phyloP scores from a whole-genome alignment of 1,284 basidiomycete species.

The Pulveroboletus sp. region DNA sequence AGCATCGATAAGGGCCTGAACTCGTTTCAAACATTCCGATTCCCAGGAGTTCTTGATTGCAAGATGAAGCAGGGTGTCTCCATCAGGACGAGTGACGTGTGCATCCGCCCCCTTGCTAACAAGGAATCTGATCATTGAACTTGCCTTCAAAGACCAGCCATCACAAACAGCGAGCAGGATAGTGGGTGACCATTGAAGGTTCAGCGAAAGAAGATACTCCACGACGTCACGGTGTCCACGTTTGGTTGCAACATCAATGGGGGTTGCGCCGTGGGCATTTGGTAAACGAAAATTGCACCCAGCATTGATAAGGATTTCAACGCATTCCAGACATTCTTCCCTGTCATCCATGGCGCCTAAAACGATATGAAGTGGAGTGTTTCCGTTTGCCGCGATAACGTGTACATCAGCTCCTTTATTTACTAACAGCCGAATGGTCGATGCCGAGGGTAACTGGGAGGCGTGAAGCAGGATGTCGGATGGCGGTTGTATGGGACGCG shows the following conservation, averaged over 20 bases:
- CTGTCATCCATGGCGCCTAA: neutral
- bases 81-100: neutral
- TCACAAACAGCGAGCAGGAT: neutral
- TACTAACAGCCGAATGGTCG: neutral
- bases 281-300: neutral
- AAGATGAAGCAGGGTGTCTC: slow-evolving; percentile 8
- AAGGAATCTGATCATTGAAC: neutral
- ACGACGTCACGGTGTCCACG: neutral
- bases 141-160: too few relatives aligned
- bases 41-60: neutral
- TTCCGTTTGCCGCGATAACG: neutral
- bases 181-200: neutral
- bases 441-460: neutral
- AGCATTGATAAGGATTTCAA: neutral
- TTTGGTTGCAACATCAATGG: neutral
- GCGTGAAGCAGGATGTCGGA: slow-evolving; percentile 2
- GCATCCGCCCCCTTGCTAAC: slow-evolving; percentile 2
- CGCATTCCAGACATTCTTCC: neutral
- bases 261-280: neutral
- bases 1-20: neutral
- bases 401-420: neutral
- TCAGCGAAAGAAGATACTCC: neutral
- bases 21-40: neutral
- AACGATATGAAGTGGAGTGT: slow-evolving; percentile 3
- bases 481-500: neutral